Percentiles rank a stretch among this genome's conserved stretches.
Evolutionary conservation across 179 eudicot genomes (phyloP).

Genomic region (Camellia oleifera): DNA sequence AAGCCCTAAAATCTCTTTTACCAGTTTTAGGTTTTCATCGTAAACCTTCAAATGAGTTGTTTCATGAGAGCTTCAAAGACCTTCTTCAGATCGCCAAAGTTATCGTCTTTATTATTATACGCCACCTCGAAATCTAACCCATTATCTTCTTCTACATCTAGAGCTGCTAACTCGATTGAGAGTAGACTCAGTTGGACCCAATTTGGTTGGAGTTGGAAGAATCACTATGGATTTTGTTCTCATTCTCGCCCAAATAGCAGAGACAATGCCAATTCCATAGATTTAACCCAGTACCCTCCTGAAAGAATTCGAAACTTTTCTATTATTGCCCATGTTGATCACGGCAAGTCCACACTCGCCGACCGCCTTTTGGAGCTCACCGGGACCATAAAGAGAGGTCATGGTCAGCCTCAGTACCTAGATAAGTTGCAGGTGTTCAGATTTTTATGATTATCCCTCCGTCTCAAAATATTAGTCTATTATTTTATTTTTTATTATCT

Average conservation of each 20-base stretch:
- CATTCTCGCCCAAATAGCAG: slow-evolving; percentile 39
- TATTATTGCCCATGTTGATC: slow-evolving; percentile 93
- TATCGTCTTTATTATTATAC: neutral
- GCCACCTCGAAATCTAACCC: slow-evolving; percentile 4
- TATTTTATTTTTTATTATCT: no score
- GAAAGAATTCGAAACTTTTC: slow-evolving; percentile 84
- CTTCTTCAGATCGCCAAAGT: slow-evolving; percentile 31
- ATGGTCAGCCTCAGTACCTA: slow-evolving; percentile 89
- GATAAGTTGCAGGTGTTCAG: slow-evolving; percentile 75
- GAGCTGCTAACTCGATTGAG: slow-evolving; percentile 11
- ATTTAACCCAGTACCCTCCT: slow-evolving; percentile 65
- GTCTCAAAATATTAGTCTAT: no score
- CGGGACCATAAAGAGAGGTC: slow-evolving; percentile 82
- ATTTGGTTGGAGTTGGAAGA: slow-evolving; percentile 13
- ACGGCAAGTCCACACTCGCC: slow-evolving; percentile 92
- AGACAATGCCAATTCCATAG: slow-evolving; percentile 36
- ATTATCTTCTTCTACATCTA: slow-evolving; percentile 9
- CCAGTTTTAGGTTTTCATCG: neutral
- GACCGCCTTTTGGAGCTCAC: slow-evolving; percentile 92
- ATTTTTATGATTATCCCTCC: neutral
- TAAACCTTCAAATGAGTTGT: slow-evolving; percentile 46
- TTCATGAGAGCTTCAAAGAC: slow-evolving; percentile 41
- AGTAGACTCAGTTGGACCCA: slow-evolving; percentile 24
- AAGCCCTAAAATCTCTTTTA: neutral
- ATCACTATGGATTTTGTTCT: slow-evolving; percentile 41